phyloP scores from a whole-genome alignment of 768 basidiomycete genomes.

The Pulveroboletus sp. region DNA sequence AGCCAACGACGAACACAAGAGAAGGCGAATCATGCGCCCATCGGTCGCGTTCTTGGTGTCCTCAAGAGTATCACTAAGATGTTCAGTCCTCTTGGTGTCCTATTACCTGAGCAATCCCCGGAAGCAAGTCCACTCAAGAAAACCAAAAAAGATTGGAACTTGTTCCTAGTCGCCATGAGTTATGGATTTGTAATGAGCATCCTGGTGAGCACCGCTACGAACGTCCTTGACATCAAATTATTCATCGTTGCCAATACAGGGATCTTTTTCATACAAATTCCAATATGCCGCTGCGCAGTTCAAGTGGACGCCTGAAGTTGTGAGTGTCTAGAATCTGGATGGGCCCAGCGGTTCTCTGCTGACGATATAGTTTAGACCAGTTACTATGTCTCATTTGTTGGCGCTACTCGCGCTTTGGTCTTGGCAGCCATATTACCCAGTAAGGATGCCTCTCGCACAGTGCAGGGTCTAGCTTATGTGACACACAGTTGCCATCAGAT shows the following conservation, averaged over 20 bases:
- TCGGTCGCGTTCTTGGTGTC: neutral
- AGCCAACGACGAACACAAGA: conserved; percentile 12
- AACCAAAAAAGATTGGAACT: conserved; percentile 56
- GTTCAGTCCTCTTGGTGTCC: conserved; percentile 66
- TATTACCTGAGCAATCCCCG: conserved; percentile 42
- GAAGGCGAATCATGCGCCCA: conserved; percentile 5
- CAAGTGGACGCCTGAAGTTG: conserved; percentile 63
- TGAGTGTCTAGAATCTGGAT: conserved; percentile 28
- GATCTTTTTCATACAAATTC: conserved; percentile 52
- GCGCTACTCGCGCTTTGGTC: conserved; percentile 50
- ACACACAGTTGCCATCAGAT: conserved; percentile 49
- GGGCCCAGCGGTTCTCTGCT: neutral
- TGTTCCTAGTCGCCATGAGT: conserved; percentile 51
- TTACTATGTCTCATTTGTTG: conserved; percentile 62
- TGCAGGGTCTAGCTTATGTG: neutral
- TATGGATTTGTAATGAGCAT: conserved; percentile 45
- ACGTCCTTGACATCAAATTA: neutral
- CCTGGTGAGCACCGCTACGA: conserved; percentile 37
- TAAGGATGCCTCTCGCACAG: conserved; percentile 32
- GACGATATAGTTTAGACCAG: conserved; percentile 46
- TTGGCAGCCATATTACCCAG: conserved; percentile 58
- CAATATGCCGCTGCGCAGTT: conserved; percentile 63
- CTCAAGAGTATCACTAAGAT: conserved; percentile 53
- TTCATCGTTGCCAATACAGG: conserved; percentile 36
- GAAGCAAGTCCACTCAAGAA: conserved; percentile 38